Evolutionary conservation across 2,329 filamentous ascomycete species (phyloP), one percentile per base, ranked within the genome.

Genomic region (Alternaria incomplexa): DNA sequence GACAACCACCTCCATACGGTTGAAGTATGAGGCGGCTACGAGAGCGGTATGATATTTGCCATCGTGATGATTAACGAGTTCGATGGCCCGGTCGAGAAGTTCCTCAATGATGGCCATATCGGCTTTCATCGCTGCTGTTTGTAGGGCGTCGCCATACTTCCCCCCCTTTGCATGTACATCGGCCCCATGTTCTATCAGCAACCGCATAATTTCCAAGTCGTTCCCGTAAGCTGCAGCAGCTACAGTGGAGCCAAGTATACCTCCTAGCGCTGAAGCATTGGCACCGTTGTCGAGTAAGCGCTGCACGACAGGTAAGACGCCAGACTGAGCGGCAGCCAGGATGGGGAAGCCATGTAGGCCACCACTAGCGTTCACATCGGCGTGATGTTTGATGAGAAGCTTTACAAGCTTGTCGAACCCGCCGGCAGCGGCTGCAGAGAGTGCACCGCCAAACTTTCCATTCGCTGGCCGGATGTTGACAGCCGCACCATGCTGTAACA

Each of bases 181-280:
- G 12, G 74, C 76, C 20, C 71, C 69, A 40, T 62, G 58, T 9
- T 72, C 61, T 17, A 78, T 61, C 22, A 79, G 62, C 6, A 67
- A 30, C 46, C 67, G 46, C 5, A 78, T 56, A 0, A 72, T 56
- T 2, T 64, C 36, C n/a, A 65, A 20, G 44, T 69, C 45, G 26
- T 70, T 63, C 12, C 57, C 61, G 26, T 62, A 56, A n/a, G 48
- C 59, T 28, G 69, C 67, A n/a, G 75, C 72, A 25, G 64, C 58
- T 7, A 73, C 57, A 13, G 66, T 54, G 5, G 51, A 67, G 22
- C 64, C 61, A 51, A 59, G 61, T 7, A 61, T 25, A 0, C 70
- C 70, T 13, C 64, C 63, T 11, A 51, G 23, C 25, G 55, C 56
- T 26, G 67, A 59, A 17, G 60, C 56, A 32, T 60, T 58, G 15